These are phyloP conservation scores for Curvularia sp. DNA, from an alignment of 2,329 filamentous ascomycete species.

Conservation along the genomic window DNA sequence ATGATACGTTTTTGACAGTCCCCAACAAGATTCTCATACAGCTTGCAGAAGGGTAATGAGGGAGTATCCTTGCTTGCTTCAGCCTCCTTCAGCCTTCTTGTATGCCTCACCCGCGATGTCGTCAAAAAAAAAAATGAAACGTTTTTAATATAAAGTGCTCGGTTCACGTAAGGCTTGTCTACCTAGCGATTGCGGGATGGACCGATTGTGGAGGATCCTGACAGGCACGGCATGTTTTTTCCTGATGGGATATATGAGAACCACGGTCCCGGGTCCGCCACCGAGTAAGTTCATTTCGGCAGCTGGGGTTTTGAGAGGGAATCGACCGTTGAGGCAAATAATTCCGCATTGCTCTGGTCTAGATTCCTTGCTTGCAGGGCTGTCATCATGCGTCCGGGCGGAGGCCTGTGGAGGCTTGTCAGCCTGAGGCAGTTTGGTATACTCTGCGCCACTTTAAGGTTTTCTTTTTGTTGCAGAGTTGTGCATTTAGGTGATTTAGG, in stretches of 20 bases:
- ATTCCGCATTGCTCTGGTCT: background rate
- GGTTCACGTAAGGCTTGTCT: conserved; percentile 15
- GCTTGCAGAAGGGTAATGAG: too few relatives aligned
- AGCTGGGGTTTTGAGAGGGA: background rate
- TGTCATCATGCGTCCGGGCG: too few relatives aligned
- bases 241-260: background rate
- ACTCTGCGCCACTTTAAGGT: background rate
- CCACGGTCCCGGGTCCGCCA: background rate
- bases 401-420: background rate
- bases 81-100: conserved; percentile 13
- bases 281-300: background rate
- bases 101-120: conserved; percentile 15
- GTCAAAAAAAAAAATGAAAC: conserved; percentile 1
- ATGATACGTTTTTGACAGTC: too few relatives aligned
- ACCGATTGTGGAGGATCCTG: conserved; percentile 1
- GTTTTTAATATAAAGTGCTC: background rate
- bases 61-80: too few relatives aligned
- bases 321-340: background rate
- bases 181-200: background rate
- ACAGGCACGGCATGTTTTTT: background rate
- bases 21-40: too few relatives aligned
- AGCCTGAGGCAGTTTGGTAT: background rate
- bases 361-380: background rate
- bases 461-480: background rate
- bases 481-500: background rate